phyloP scores from a whole-genome alignment of 106 monocot species.

The Ottelia alismoides region DNA sequence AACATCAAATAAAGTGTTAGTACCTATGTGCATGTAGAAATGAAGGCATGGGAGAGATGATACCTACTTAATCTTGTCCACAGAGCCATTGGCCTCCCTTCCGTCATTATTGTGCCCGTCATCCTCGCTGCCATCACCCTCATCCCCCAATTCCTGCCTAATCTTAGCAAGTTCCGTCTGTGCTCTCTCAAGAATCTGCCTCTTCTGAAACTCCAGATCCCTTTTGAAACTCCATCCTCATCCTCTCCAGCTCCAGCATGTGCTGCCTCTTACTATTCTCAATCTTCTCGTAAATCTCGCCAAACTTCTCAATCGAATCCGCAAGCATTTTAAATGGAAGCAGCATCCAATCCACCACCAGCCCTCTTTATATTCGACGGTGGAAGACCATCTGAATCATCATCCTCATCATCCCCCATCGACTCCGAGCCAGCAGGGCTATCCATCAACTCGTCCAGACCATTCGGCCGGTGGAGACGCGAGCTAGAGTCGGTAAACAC shows the following conservation, averaged over 20 bases:
- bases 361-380: conserved; percentile 23
- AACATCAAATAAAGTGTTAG: too few relatives aligned
- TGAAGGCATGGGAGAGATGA: too few relatives aligned
- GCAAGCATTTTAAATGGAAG: conserved; percentile 52
- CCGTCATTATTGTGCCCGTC: conserved; percentile 12
- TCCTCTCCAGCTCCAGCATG: conserved; percentile 60
- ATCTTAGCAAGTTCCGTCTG: conserved; percentile 65
- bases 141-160: conserved; percentile 35
- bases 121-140: conserved; percentile 16
- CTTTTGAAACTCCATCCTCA: conserved; percentile 84
- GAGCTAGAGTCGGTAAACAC: conserved; percentile 29
- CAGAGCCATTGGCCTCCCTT: too few relatives aligned
- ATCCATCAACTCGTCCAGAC: conserved; percentile 40
- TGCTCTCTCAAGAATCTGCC: conserved; percentile 73
- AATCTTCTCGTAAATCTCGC: conserved; percentile 75
- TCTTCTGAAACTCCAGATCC: conserved; percentile 55
- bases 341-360: conserved; percentile 6
- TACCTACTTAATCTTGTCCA: too few relatives aligned
- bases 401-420: conserved; percentile 32
- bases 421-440: conserved; percentile 37
- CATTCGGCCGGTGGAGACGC: conserved; percentile 21
- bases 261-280: conserved; percentile 74
- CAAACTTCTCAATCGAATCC: conserved; percentile 67
- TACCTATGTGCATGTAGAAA: too few relatives aligned
- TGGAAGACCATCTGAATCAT: conserved; percentile 42